Conservation (phyloP, 495 filamentous ascomycete species). For the Cenococcum geophilum region DNA sequence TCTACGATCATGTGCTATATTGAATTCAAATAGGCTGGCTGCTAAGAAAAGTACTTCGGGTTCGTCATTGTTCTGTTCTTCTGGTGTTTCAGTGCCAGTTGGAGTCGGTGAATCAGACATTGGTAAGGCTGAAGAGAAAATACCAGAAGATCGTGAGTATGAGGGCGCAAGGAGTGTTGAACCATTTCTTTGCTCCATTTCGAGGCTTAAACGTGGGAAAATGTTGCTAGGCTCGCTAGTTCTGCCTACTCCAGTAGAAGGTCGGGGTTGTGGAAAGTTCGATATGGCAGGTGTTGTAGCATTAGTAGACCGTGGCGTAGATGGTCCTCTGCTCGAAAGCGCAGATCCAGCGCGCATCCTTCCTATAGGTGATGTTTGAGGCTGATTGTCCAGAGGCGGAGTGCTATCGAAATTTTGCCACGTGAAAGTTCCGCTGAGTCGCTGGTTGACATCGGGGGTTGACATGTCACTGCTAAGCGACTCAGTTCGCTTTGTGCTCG, state of each 20-base stretch:
- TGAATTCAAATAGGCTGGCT: constrained; percentile 91
- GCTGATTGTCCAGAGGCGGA: constrained; percentile 1
- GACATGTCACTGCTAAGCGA: constrained; percentile 35
- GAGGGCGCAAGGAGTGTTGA: constrained; percentile 9
- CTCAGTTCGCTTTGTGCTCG: constrained; percentile 31
- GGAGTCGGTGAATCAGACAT: constrained; percentile 26
- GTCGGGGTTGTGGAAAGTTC: constrained; percentile 11
- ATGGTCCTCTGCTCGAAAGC: constrained; percentile 19
- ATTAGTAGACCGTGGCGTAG: constrained; percentile 16
- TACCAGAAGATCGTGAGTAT: constrained; percentile 24
- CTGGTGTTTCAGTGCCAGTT: not conserved
- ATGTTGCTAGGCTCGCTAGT: not conserved
- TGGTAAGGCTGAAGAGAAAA: constrained; percentile 38
- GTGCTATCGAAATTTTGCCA: constrained; percentile 1
- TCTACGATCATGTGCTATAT: constrained; percentile 82
- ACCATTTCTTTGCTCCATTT: constrained; percentile 4
- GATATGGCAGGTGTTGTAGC: constrained; percentile 9
- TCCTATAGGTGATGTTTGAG: constrained; percentile 4
- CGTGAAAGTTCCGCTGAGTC: constrained; percentile 21
- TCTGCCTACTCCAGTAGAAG: constrained; percentile 5
- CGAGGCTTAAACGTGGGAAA: constrained; percentile 21
- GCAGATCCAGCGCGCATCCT: constrained; percentile 18
- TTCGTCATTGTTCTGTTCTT: constrained; percentile 30
- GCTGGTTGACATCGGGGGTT: constrained; percentile 10
- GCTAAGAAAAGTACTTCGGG: constrained; percentile 73